Conservation (phyloP, 257 asterid genomes). For the Plantago major region DNA sequence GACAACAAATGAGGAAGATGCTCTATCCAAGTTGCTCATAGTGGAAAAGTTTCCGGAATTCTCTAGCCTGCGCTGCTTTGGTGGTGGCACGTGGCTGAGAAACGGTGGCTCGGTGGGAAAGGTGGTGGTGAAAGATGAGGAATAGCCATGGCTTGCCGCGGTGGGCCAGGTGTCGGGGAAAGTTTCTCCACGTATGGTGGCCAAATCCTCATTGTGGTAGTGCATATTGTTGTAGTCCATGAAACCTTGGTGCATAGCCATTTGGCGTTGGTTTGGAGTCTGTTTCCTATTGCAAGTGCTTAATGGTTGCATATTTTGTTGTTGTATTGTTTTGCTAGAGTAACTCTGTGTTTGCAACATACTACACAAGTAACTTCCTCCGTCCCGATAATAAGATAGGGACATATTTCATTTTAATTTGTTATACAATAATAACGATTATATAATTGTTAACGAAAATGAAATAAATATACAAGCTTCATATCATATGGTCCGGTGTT, state of each 20-base stretch:
- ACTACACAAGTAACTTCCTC: too few species aligned
- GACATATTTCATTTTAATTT: too few species aligned
- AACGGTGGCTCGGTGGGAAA: background rate
- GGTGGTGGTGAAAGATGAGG: background rate
- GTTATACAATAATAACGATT: too few species aligned
- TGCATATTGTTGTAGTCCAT: constrained; percentile 5
- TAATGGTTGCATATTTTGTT: too few species aligned
- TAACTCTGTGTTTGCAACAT: too few species aligned
- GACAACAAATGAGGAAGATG: constrained; percentile 7
- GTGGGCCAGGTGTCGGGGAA: background rate
- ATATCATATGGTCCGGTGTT: too few species aligned
- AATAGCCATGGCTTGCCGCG: too few species aligned
- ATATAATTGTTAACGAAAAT: too few species aligned
- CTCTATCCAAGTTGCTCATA: background rate
- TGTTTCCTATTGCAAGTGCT: background rate
- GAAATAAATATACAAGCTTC: too few species aligned
- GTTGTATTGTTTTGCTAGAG: too few species aligned
- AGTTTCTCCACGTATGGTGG: background rate
- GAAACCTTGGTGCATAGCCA: constrained; percentile 1
- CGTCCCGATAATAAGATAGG: too few species aligned
- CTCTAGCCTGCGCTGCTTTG: constrained; percentile 9
- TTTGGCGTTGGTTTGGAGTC: background rate
- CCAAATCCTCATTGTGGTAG: constrained; percentile 1
- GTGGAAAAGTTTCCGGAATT: constrained; percentile 4
- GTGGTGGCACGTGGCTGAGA: background rate